These are phyloP conservation scores for Tetradesmus lagerheimii DNA, from an alignment of 139 green algal species.

Conservation along the genomic window DNA sequence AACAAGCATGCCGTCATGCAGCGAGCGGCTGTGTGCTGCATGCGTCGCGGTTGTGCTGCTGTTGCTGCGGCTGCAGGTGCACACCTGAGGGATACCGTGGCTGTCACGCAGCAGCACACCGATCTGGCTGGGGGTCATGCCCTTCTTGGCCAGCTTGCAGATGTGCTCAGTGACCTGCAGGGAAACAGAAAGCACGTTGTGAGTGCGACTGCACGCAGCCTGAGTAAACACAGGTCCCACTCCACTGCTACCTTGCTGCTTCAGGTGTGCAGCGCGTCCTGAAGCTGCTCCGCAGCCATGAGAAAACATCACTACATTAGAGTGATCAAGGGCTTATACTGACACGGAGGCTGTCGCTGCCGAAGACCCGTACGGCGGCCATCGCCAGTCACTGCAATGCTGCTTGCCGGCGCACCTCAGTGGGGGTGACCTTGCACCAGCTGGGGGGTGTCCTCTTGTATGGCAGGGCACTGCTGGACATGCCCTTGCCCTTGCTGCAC, in stretches of 20 bases:
- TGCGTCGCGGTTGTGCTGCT: too few relatives aligned
- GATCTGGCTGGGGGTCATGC: conserved; percentile 97
- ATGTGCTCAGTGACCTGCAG: conserved; percentile 90
- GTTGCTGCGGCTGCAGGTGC: conserved; percentile 92
- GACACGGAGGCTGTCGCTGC: not conserved
- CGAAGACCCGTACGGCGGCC: not conserved
- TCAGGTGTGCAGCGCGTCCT: not conserved
- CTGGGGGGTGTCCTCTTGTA: conserved; percentile 94
- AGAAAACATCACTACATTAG: too few relatives aligned
- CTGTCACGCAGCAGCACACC: conserved; percentile 97
- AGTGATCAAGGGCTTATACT: not conserved
- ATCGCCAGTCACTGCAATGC: not conserved
- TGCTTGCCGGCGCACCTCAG: conserved; percentile 52
- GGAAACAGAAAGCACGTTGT: not conserved
- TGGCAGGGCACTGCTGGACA: conserved; percentile 91
- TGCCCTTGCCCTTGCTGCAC: conserved; percentile 87
- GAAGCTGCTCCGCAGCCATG: not conserved
- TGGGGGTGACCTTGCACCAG: conserved; percentile 69
- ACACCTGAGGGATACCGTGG: conserved; percentile 93
- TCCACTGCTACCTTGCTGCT: not conserved
- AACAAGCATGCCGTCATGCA: too few relatives aligned
- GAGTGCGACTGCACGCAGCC: not conserved
- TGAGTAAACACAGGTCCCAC: not conserved
- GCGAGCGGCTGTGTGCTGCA: too few relatives aligned
- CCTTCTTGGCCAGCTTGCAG: conserved; percentile 98